Evolutionary conservation across 2,329 filamentous ascomycete genomes (phyloP).

Genomic region (Clonostachys solani): DNA sequence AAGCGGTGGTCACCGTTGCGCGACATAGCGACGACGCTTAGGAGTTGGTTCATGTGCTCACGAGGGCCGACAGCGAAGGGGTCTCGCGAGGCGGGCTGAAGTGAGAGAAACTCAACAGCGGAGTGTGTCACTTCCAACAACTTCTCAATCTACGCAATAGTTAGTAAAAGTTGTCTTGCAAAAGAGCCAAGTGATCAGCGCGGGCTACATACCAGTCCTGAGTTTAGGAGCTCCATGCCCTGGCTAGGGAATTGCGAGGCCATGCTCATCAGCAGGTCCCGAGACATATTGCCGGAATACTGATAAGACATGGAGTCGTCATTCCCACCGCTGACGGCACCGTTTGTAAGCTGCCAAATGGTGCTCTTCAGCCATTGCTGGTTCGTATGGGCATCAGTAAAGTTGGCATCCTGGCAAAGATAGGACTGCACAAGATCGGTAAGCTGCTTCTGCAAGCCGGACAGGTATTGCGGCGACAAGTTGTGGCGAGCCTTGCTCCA

Average conservation of each 20-base stretch:
- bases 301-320: conserved; percentile 54
- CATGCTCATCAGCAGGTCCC: conserved; percentile 60
- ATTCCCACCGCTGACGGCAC: conserved; percentile 31
- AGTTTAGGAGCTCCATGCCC: conserved; percentile 70
- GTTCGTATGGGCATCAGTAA: conserved; percentile 51
- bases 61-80: conserved; percentile 64
- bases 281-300: conserved; percentile 55
- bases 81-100: conserved; percentile 54
- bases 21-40: conserved; percentile 63
- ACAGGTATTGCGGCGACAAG: conserved; percentile 52
- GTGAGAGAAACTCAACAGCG: conserved; percentile 68
- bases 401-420: conserved; percentile 47
- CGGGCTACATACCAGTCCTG: conserved; percentile 58
- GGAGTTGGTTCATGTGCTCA: conserved; percentile 68
- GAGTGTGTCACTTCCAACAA: conserved; percentile 72
- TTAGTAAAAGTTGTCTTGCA: background rate
- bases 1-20: conserved; percentile 76
- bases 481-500: conserved; percentile 64
- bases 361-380: conserved; percentile 64
- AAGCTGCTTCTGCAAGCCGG: conserved; percentile 58
- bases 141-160: conserved; percentile 61
- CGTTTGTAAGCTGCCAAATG: conserved; percentile 58
- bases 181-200: background rate
- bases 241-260: conserved; percentile 68
- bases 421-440: conserved; percentile 48